These are phyloP conservation scores for Strigomonas culicis DNA, from an alignment of 208 protist species.

Conservation along the genomic window DNA sequence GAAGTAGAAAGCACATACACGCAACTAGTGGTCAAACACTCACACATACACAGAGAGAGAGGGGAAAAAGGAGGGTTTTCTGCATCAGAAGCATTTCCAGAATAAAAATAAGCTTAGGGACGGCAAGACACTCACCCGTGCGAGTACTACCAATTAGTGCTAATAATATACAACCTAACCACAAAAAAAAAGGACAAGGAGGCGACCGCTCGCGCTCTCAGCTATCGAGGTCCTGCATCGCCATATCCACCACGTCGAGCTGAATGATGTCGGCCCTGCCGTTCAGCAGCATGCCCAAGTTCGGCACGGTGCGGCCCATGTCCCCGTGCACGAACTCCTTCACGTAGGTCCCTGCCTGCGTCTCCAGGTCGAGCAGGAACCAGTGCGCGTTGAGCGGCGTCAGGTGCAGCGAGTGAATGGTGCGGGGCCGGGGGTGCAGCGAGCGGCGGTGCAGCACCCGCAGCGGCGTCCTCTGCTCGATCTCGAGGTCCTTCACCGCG, in stretches of 20 bases:
- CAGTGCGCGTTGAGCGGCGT: conserved; percentile 84
- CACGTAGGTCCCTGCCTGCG: conserved; percentile 96
- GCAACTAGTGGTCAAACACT: background rate
- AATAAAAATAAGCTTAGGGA: conserved; percentile 7
- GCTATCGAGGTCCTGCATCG: conserved; percentile 54
- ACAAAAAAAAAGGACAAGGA: conserved; percentile 1
- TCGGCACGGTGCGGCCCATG: conserved; percentile 91
- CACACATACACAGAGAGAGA: background rate
- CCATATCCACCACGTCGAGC: conserved; percentile 94
- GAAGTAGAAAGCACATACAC: background rate
- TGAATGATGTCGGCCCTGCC: conserved; percentile 91
- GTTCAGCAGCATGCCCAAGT: conserved; percentile 78
- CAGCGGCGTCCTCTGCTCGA: conserved; percentile 90
- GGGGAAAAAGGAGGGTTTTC: background rate
- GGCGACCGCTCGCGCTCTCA: background rate
- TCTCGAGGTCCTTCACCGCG: conserved; percentile 39
- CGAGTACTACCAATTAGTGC: background rate
- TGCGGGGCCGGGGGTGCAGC: conserved; percentile 61
- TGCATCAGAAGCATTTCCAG: background rate
- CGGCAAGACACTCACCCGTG: background rate
- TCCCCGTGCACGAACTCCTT: conserved; percentile 99
- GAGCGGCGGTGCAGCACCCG: conserved; percentile 95
- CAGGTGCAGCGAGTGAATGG: conserved; percentile 80
- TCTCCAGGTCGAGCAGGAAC: conserved; percentile 89
- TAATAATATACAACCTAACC: background rate